Evolutionary conservation across 139 green algal species (phyloP).

Genomic region (Chlamydomonas schloesseri): DNA sequence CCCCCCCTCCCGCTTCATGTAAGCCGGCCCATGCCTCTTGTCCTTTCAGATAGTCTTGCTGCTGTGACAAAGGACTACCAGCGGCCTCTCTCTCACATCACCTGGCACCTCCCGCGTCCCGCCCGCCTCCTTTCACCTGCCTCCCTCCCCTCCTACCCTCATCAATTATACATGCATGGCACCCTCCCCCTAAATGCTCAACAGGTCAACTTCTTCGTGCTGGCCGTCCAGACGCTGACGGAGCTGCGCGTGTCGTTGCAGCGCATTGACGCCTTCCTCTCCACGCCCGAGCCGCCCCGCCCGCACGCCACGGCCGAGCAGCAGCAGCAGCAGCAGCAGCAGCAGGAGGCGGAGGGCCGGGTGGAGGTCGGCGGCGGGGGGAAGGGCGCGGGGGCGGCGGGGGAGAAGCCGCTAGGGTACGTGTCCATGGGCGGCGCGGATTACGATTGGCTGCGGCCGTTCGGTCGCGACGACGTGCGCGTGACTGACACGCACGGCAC

Average conservation of each 20-base stretch:
- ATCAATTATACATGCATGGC: too few species aligned
- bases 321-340: too few species aligned
- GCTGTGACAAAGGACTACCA: too few species aligned
- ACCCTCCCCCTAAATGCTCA: slow-evolving; percentile 55
- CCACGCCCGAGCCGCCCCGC: slow-evolving; percentile 73
- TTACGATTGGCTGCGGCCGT: slow-evolving; percentile 71
- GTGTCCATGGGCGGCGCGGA: slow-evolving; percentile 65
- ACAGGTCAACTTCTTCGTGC: slow-evolving; percentile 76
- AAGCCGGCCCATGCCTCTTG: too few species aligned
- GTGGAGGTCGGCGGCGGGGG: background rate
- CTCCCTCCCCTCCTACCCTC: background rate
- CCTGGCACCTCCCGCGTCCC: background rate
- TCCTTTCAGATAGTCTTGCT: too few species aligned
- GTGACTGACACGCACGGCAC: slow-evolving; percentile 2
- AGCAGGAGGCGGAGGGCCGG: too few species aligned
- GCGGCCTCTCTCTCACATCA: background rate
- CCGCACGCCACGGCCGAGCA: background rate
- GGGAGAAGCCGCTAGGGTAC: slow-evolving; percentile 42
- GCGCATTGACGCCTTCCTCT: slow-evolving; percentile 82
- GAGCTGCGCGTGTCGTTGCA: slow-evolving; percentile 76
- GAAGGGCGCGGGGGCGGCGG: background rate
- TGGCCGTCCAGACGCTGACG: slow-evolving; percentile 70
- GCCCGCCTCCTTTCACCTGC: background rate
- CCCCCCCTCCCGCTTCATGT: too few species aligned
- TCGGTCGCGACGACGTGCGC: background rate